These are phyloP conservation scores for Pyronema omphalodes DNA, from an alignment of 495 filamentous ascomycete species.

Conservation along the genomic window DNA sequence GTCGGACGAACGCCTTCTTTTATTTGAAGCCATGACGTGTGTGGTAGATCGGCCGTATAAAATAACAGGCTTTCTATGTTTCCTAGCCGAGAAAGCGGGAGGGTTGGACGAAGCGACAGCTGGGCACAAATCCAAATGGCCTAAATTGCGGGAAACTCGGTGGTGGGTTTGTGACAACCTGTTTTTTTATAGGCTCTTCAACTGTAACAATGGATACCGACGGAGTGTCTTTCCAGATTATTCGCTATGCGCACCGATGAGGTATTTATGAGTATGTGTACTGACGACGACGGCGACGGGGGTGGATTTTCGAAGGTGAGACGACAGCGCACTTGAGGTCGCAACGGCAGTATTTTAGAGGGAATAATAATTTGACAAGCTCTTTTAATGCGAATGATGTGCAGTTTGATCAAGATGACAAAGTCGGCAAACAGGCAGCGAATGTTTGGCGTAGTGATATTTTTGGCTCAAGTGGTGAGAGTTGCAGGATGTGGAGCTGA, in stretches of 20 bases:
- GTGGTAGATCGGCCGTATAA: no score
- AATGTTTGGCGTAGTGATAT: not conserved
- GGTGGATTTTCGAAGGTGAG: not conserved
- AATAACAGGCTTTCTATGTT: not conserved
- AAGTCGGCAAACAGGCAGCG: not conserved
- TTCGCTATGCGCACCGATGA: not conserved
- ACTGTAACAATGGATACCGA: not conserved
- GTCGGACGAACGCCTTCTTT: constrained; percentile 22
- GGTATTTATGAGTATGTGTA: not conserved
- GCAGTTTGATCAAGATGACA: not conserved
- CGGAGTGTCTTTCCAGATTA: not conserved
- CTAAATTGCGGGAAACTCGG: not conserved
- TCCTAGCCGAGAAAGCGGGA: not conserved
- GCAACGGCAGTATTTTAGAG: not conserved
- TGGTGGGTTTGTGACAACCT: constrained; percentile 3
- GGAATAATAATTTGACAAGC: not conserved
- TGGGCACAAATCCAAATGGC: not conserved
- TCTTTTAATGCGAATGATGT: not conserved
- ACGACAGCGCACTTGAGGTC: no score
- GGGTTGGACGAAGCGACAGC: not conserved
- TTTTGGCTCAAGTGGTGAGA: not conserved
- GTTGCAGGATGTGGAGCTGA: not conserved
- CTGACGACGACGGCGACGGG: not conserved
- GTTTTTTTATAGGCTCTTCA: constrained; percentile 1
- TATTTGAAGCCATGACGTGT: constrained; percentile 15